Conservation (phyloP, 352 stramenopile species). For the Pythium volutum region DNA sequence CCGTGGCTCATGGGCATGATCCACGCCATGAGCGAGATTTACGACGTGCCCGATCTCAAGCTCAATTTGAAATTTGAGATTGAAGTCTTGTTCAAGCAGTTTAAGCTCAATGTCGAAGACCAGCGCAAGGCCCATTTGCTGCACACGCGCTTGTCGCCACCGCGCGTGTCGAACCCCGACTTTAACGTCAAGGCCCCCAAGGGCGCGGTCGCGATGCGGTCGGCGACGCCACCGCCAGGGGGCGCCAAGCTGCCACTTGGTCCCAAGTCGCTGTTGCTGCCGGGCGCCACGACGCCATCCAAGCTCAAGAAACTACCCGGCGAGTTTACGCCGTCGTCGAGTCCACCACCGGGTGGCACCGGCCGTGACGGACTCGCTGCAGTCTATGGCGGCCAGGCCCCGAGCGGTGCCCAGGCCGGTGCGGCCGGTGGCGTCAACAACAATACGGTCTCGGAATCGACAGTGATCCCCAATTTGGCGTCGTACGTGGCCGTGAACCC, state of each 20-base stretch:
- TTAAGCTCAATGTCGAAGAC: constrained; percentile 97
- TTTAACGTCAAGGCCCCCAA: constrained; percentile 96
- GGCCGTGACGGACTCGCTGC: constrained; percentile 32
- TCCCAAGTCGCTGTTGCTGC: constrained; percentile 25
- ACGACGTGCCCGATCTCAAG: constrained; percentile 99
- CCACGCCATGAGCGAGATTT: constrained; percentile 96
- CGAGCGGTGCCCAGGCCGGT: no score
- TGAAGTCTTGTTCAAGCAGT: constrained; percentile 98
- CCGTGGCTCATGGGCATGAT: constrained; percentile 99
- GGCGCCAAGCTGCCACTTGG: constrained; percentile 36
- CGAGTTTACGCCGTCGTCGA: constrained; percentile 50
- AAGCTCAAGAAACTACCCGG: constrained; percentile 43
- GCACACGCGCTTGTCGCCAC: constrained; percentile 84
- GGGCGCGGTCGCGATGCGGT: constrained; percentile 30
- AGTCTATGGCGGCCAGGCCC: constrained; percentile 14
- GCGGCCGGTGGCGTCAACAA: constrained; percentile 13
- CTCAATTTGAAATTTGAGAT: constrained; percentile 99
- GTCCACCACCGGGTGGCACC: constrained; percentile 43
- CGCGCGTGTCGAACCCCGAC: constrained; percentile 96
- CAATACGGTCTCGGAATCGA: constrained; percentile 81
- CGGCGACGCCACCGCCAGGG: constrained; percentile 55
- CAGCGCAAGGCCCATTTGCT: constrained; percentile 92
- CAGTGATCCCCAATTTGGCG: constrained; percentile 97
- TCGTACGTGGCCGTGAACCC: constrained; percentile 98
- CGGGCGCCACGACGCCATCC: constrained; percentile 39